Base-by-base conservation (phyloP, 805 yeast species). In the Candida orba region DNA sequence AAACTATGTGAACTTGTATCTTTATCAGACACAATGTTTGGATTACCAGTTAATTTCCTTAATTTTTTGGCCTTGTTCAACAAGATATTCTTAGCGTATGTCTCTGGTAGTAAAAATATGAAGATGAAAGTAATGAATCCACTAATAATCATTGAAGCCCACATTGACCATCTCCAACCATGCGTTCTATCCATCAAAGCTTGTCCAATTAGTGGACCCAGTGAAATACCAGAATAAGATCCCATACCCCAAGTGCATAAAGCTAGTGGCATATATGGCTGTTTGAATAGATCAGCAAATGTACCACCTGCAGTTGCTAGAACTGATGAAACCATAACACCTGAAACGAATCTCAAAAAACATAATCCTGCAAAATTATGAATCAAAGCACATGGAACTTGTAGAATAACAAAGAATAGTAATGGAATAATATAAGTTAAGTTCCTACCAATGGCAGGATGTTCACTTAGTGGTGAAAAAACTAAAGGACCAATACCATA, bases 401-500 rank as follows among this genome's bases (percentile, higher is more conserved):
- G 84, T 34, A 80, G 58, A 10, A 75, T 59, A 42, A 66, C 56
- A 48, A 76, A 79, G 2, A 76, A 36, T 43, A 75, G 60, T 32
- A 76, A 58, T 3, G 82, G 66, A 18, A 60, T 39, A 30, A 71
- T 62, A 48, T 77, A 79, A 34, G 76, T 67, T 27, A 68, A 62
- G 43, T 73, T 74, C 48, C 84, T 67, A 13, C 84, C 84, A 39
- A 75, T 57, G 4, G 59, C 55, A 3, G 78, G 73, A 39, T 74
- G 67, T 55, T 79, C 85, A 13, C 80, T 72, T 47, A 79, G 50
- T 4, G 85, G 84, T 0, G 81, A 72, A 42, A 77, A 73, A 2
- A 77, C 48, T 65, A 79, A 64, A 2, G 83, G 83, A 1, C 83
- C 83, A 17, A 77, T 40, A 41, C 80, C 84, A 52, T 79, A 78